These are phyloP conservation scores for Chlorophyllum brunneum DNA, from an alignment of 768 basidiomycete species.

Conservation along the genomic window DNA sequence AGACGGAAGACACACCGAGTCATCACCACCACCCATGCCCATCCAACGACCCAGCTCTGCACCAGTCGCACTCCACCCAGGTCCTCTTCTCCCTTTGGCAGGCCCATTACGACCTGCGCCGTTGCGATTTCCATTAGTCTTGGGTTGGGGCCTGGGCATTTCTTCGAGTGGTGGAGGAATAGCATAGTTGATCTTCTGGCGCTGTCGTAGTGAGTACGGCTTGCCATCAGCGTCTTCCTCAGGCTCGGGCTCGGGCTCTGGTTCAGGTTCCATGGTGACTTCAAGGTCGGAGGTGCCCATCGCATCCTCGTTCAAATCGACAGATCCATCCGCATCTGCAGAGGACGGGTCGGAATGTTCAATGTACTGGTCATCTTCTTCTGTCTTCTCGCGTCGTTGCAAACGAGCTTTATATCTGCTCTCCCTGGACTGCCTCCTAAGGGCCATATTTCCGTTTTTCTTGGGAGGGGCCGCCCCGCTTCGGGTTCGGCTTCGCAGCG, in stretches of 20 bases:
- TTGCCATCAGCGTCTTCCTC: slow-evolving; percentile 49
- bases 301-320: slow-evolving; percentile 49
- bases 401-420: slow-evolving; percentile 24
- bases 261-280: slow-evolving; percentile 28
- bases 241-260: slow-evolving; percentile 41
- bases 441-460: not conserved
- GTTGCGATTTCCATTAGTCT: slow-evolving; percentile 26
- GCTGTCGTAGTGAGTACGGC: slow-evolving; percentile 64
- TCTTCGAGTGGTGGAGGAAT: slow-evolving; percentile 82
- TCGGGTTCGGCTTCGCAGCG: not conserved
- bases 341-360: slow-evolving; percentile 37
- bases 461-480: slow-evolving; percentile 10
- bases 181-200: slow-evolving; percentile 72
- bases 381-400: slow-evolving; percentile 37
- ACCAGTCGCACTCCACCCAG: slow-evolving; percentile 78
- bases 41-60: slow-evolving; percentile 77
- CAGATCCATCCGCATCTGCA: slow-evolving; percentile 53
- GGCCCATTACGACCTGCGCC: slow-evolving; percentile 28
- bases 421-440: not conserved
- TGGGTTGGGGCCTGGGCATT: slow-evolving; percentile 43
- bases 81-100: slow-evolving; percentile 36
- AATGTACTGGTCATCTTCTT: slow-evolving; percentile 50
- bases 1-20: slow-evolving; percentile 47
- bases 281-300: slow-evolving; percentile 38
- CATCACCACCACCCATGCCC: slow-evolving; percentile 66